Conservation (phyloP, 441 rosid species). For the Biscutella laevigata region DNA sequence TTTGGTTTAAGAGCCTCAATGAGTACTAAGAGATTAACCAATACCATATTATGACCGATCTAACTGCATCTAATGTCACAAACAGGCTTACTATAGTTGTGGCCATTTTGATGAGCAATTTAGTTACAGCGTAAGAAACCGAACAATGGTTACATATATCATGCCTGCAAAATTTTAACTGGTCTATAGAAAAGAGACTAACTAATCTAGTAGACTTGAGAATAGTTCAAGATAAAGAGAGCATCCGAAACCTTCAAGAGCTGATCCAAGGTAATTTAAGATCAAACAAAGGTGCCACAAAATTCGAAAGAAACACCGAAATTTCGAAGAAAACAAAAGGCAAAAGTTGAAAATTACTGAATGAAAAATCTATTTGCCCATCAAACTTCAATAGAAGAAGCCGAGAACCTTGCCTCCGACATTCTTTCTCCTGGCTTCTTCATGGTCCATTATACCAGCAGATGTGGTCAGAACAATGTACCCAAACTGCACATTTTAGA, state of each 20-base stretch:
- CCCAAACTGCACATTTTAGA: conserved; percentile 43
- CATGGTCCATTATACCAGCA: conserved; percentile 63
- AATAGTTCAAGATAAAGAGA: not conserved
- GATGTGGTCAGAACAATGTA: conserved; percentile 58
- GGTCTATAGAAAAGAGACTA: too few species aligned
- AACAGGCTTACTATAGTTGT: too few species aligned
- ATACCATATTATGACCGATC: too few species aligned
- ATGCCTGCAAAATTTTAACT: too few species aligned
- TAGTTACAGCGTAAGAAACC: too few species aligned
- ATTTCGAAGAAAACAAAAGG: not conserved
- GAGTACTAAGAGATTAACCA: too few species aligned
- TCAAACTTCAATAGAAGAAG: conserved; percentile 35
- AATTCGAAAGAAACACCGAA: conserved; percentile 1
- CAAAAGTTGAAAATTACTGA: conserved; percentile 1
- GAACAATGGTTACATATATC: too few species aligned
- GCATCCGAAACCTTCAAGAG: not conserved
- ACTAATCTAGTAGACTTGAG: too few species aligned
- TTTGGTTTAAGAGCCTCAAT: too few species aligned
- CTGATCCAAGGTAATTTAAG: not conserved
- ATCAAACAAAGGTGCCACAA: conserved; percentile 17
- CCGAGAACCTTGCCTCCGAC: conserved; percentile 64
- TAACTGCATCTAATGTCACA: too few species aligned
- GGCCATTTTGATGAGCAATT: too few species aligned
- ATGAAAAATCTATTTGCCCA: not conserved
- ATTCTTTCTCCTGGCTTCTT: conserved; percentile 63